Conservation (phyloP, 345 rosid species). For the Mercurialis annua region DNA sequence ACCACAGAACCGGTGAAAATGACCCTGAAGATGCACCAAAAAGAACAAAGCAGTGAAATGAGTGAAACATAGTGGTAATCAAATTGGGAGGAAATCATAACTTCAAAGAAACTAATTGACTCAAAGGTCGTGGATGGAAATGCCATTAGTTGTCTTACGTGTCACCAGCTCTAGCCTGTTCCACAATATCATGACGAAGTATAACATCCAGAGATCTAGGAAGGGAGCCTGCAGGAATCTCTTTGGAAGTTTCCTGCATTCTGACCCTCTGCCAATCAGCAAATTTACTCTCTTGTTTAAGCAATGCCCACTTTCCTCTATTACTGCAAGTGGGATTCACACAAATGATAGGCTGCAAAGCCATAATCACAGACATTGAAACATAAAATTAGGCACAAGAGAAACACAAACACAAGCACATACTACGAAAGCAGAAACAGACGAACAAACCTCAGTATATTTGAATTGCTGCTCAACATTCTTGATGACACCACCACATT, state of each 20-base stretch:
- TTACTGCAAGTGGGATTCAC: constrained; percentile 62
- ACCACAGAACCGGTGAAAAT: constrained; percentile 87
- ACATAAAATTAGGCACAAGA: neutral
- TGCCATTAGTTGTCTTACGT: constrained; percentile 46
- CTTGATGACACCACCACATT: constrained; percentile 67
- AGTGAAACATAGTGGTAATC: neutral
- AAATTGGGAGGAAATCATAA: neutral
- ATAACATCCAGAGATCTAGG: constrained; percentile 92
- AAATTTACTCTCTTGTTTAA: constrained; percentile 92
- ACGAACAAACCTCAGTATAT: constrained; percentile 76
- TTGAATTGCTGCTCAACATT: constrained; percentile 95
- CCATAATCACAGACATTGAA: neutral
- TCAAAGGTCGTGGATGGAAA: neutral
- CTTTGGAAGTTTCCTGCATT: constrained; percentile 97
- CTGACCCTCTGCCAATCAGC: constrained; percentile 99
- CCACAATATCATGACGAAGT: constrained; percentile 93
- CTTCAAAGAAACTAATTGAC: neutral
- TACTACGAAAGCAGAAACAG: neutral
- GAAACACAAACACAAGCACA: no score
- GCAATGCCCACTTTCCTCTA: constrained; percentile 73
- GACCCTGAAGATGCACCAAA: constrained; percentile 50
- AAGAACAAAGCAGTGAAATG: neutral
- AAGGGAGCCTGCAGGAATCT: constrained; percentile 96
- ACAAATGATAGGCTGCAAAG: constrained; percentile 79
- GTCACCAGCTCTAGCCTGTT: constrained; percentile 97